Conservation (phyloP, 2,329 filamentous ascomycete species). For the Cladosporium cucumerinum region DNA sequence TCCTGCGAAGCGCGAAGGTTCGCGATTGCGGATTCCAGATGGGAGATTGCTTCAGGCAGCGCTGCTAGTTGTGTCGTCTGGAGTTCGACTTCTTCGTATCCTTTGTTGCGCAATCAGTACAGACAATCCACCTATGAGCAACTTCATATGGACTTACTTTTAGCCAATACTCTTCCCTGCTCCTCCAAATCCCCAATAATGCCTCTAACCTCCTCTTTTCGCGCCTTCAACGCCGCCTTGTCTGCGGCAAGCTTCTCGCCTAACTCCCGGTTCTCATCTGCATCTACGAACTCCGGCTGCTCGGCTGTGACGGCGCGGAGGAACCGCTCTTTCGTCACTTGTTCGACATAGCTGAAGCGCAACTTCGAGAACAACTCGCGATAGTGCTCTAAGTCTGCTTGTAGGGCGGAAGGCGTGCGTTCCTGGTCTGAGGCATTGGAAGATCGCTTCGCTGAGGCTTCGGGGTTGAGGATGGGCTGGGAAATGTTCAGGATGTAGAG, state of each 20-base stretch:
- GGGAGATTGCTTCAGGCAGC: slow-evolving; percentile 52
- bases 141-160: slow-evolving; percentile 36
- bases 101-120: slow-evolving; percentile 28
- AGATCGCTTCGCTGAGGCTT: slow-evolving; percentile 49
- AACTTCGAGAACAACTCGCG: slow-evolving; percentile 94
- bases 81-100: slow-evolving; percentile 54
- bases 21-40: slow-evolving; percentile 50
- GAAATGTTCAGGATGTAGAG: slow-evolving; percentile 57
- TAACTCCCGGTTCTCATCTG: slow-evolving; percentile 75
- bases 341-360: slow-evolving; percentile 95
- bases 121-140: background rate
- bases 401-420: slow-evolving; percentile 70
- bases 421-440: slow-evolving; percentile 72
- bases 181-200: slow-evolving; percentile 70
- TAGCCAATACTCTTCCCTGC: slow-evolving; percentile 58
- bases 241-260: slow-evolving; percentile 66
- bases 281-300: slow-evolving; percentile 78
- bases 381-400: slow-evolving; percentile 84
- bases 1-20: slow-evolving; percentile 40
- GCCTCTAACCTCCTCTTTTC: slow-evolving; percentile 73
- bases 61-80: slow-evolving; percentile 50
- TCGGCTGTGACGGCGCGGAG: slow-evolving; percentile 88
- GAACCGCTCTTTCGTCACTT: slow-evolving; percentile 98
- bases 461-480: slow-evolving; percentile 35
- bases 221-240: slow-evolving; percentile 73